A percentile compares a stretch with the other conserved stretches of the same genome.
Conservation (phyloP, 345 rosid species). For the Brassica rapa region DNA sequence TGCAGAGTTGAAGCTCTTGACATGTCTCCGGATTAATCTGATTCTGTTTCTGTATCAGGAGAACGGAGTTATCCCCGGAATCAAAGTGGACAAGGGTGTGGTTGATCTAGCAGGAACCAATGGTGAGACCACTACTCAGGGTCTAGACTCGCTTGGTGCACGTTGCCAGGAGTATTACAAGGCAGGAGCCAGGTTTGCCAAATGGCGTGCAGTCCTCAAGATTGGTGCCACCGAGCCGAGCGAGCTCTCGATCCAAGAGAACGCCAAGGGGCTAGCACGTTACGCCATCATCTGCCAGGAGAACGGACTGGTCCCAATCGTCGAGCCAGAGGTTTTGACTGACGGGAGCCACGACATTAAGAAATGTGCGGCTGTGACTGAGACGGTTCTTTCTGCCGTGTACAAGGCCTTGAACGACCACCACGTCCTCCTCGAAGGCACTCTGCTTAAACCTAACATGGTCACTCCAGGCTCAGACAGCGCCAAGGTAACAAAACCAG, state of each 20-base stretch:
- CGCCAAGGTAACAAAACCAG: constrained; percentile 60
- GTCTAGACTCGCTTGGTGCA: constrained; percentile 75
- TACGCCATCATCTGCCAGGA: constrained; percentile 96
- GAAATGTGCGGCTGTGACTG: constrained; percentile 85
- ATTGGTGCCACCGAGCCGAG: constrained; percentile 85
- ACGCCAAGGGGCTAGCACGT: constrained; percentile 91
- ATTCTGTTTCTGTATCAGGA: constrained; percentile 41
- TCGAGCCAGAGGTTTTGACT: constrained; percentile 88
- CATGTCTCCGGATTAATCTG: neutral
- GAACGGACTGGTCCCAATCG: constrained; percentile 87
- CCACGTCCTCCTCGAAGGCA: constrained; percentile 95
- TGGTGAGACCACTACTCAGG: constrained; percentile 94
- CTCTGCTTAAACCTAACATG: constrained; percentile 95
- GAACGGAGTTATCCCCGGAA: constrained; percentile 77
- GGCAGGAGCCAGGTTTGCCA: constrained; percentile 92
- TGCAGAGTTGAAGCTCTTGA: constrained; percentile 14
- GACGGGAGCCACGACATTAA: constrained; percentile 81
- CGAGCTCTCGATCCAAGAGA: constrained; percentile 78
- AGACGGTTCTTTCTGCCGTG: constrained; percentile 80
- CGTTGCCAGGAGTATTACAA: constrained; percentile 89
- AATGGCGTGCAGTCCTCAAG: constrained; percentile 97
- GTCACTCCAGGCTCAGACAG: constrained; percentile 92
- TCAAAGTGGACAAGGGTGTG: constrained; percentile 94
- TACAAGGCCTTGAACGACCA: constrained; percentile 94
- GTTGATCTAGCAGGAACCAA: constrained; percentile 84